Evolutionary conservation across 345 rosid species (phyloP), one percentile per base, ranked within the genome.

Genomic region (Draba incana): DNA sequence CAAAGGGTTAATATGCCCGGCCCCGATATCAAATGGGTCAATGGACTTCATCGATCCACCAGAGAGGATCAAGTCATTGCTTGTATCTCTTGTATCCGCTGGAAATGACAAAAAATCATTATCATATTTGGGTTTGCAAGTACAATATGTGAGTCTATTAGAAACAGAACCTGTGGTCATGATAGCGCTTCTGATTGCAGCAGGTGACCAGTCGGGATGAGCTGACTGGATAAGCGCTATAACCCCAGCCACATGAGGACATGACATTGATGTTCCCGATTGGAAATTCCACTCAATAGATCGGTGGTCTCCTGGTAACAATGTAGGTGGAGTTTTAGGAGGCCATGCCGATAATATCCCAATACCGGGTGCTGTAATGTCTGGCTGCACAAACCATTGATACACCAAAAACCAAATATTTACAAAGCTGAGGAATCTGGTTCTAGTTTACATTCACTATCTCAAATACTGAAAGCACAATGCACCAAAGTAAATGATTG

Each of bases 311-410:
- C 56, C 10, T 5, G 78, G 68, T 3, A 58, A 51, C 46, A 51
- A 12, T 28, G 82, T 69, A 0, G 88, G 88, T 13, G 90, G 79
- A 51, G 84, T 78, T n/a, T 59, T 75, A n/a, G 85, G 42, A 37
- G 93, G 89, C 91, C 92, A 86, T 50, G 92, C 94, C 42, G 90
- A 90, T 35, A 88, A 64, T 69, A 90, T 85, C 55, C 80, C 83
- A 24, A 83, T 59, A 57, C 97, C 92, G 0, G 92, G 92, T 2
- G 90, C 92, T 13, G 74, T 82, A 45, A 90, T 51, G 67, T 90
- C 97, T 16, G 93, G 93, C 87, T 89, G 84, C 67, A 46, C 5
- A 16, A 8, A 61, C 27, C 37, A 69, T 28, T 27, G 39, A 60
- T 12, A 47, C 41, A 68, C 64, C 57, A 57, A 25, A 55, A 41